Evolutionary conservation across 1,284 basidiomycete genomes (phyloP).

Genomic region (Irpex lacteus): DNA sequence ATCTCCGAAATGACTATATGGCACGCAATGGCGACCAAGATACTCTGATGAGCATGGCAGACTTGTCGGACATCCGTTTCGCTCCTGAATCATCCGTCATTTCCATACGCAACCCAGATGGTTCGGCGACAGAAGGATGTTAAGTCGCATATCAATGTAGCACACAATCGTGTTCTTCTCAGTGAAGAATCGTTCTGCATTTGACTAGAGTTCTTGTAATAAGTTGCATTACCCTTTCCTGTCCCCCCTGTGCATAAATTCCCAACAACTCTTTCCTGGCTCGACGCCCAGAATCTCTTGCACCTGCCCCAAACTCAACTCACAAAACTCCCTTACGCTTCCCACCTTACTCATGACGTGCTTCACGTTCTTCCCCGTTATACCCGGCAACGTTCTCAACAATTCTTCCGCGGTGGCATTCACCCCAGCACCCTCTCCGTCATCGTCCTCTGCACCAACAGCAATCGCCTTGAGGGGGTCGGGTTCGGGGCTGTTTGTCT

Average conservation of each 20-base stretch:
- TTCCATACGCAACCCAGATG: no score
- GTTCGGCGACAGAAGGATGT: no score
- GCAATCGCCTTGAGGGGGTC: slow-evolving; percentile 73
- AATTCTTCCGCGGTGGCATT: slow-evolving; percentile 78
- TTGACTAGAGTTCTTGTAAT: not conserved
- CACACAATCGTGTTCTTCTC: no score
- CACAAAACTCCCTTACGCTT: slow-evolving; percentile 77
- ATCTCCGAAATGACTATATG: no score
- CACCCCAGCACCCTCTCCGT: slow-evolving; percentile 60
- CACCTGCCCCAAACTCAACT: slow-evolving; percentile 59
- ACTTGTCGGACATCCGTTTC: no score
- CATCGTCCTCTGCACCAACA: slow-evolving; percentile 78
- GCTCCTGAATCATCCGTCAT: no score
- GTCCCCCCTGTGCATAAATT: slow-evolving; percentile 81
- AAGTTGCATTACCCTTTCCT: slow-evolving; percentile 8
- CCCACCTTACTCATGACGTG: slow-evolving; percentile 81
- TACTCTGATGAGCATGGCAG: no score
- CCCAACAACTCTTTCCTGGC: slow-evolving; percentile 75
- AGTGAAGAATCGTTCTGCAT: not conserved
- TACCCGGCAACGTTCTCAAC: slow-evolving; percentile 71
- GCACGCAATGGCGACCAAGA: no score
- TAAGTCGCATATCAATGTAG: no score
- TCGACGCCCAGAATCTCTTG: slow-evolving; percentile 82
- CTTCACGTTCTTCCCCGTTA: slow-evolving; percentile 83
- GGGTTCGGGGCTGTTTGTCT: slow-evolving; percentile 82